Evolutionary conservation across 495 filamentous ascomycete genomes (phyloP).

Genomic region (Chaetomium tenue): DNA sequence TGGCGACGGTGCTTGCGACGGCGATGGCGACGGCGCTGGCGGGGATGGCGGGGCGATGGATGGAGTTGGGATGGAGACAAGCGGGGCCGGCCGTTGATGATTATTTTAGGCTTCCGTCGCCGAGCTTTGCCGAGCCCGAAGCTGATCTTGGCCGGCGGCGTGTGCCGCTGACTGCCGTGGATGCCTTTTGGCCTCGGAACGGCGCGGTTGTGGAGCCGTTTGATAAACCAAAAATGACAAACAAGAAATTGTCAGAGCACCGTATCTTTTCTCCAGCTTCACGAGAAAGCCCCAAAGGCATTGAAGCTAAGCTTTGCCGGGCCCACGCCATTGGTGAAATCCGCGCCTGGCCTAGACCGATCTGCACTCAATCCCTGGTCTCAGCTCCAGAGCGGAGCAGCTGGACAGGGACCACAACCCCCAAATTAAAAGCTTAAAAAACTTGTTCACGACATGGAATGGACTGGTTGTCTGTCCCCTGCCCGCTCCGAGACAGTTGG

Average conservation of each 20-base stretch:
- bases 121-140: not conserved
- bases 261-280: no score
- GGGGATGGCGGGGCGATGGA: no score
- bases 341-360: not conserved
- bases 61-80: no score
- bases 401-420: not conserved
- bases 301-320: not conserved
- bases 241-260: not conserved
- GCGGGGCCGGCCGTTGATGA: not conserved
- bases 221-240: not conserved
- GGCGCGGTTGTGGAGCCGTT: no score
- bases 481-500: not conserved
- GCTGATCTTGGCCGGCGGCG: not conserved
- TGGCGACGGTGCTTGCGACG: not conserved
- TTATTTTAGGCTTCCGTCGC: not conserved
- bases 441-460: not conserved
- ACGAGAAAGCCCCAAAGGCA: not conserved
- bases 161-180: not conserved
- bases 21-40: not conserved
- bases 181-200: no score
- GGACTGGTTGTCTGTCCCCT: not conserved
- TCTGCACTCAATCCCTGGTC: not conserved
- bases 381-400: not conserved
- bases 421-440: slow-evolving; percentile 2
- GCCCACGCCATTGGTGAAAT: slow-evolving; percentile 4